Base-by-base conservation (phyloP, 1,139 yeast species). In the Geotrichum candidum region DNA sequence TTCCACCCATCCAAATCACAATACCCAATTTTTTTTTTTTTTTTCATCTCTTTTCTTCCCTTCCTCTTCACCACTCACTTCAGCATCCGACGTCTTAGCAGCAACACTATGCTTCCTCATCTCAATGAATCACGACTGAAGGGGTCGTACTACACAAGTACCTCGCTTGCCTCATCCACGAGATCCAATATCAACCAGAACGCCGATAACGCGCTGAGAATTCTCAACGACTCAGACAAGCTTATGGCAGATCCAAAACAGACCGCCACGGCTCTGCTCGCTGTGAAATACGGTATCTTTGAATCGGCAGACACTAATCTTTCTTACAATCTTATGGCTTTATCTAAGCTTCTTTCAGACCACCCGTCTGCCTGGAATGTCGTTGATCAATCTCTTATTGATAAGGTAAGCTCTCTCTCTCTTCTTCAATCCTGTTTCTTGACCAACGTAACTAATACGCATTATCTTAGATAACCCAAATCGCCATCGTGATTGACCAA, bases 231-330 rank as follows among this genome's bases (percentile, higher is more conserved):
- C 56, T 33, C 59, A 60, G 73, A 70, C 61, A 65, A 64, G 56
- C 68, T 72, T 13, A 63, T 72, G 22, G 58, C 69, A 10, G 73
- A 72, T 58, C 68, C 71, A 4, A 68, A 70, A 54, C 66, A 65
- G 52, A 68, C 72, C 5, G 74, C 74, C 10, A 66, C 69, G 18
- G 72, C 73, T 22, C 65, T 71, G 48, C 64, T 70, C 54, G 67
- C 70, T 25, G 64, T 72, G 55, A 71, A 71, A 55, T 71, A 70
- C 64, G 73, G 70, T 18, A 70, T 72, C 53, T 66, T 68, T 33
- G 72, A 71, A 56, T 66, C 68, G n/a, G 54, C 66, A 7, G 72
- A 69, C 50, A 60, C 65, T n/a, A 63, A 66, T 41, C 57, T 70
- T 50, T 64, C 69, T 15, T 67, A 69, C 58, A 66, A 68, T 45